phyloP scores from a whole-genome alignment of 331 rosid genomes.

The Stylosanthes scabra region DNA sequence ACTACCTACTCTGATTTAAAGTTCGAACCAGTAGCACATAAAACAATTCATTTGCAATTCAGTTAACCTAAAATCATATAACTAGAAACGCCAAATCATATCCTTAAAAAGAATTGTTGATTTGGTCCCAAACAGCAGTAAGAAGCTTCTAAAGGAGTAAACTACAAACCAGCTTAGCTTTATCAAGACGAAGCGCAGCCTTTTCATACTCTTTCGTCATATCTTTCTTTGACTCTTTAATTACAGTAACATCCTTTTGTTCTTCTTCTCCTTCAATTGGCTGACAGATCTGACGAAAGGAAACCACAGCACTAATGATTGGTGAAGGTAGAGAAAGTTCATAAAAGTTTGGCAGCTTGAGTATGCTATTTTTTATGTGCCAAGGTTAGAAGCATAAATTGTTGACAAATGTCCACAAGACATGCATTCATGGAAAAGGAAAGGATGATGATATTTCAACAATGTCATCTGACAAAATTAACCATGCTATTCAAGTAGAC shows the following conservation, averaged over 20 bases:
- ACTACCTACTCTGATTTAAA: slow-evolving; percentile 5
- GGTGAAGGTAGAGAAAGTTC: slow-evolving; percentile 17
- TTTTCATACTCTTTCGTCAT: slow-evolving; percentile 68
- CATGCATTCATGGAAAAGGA: slow-evolving; percentile 5
- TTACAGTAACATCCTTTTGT: slow-evolving; percentile 28
- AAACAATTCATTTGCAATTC: slow-evolving; percentile 1
- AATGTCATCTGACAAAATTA: slow-evolving; percentile 16
- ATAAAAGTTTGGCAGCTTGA: not conserved
- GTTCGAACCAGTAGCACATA: not conserved
- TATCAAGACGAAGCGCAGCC: slow-evolving; percentile 73
- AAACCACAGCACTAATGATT: slow-evolving; percentile 8
- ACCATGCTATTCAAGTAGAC: slow-evolving; percentile 8
- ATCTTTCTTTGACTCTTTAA: slow-evolving; percentile 48
- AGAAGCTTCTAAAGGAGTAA: slow-evolving; percentile 37
- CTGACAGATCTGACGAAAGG: slow-evolving; percentile 44
- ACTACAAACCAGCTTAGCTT: slow-evolving; percentile 71
- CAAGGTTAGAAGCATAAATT: slow-evolving; percentile 4
- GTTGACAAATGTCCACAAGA: not conserved
- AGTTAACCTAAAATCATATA: slow-evolving; percentile 4
- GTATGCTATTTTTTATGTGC: slow-evolving; percentile 23
- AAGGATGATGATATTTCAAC: slow-evolving; percentile 1
- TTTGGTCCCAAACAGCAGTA: slow-evolving; percentile 18
- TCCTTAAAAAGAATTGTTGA: not conserved
- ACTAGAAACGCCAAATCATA: slow-evolving; percentile 21
- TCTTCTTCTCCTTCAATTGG: slow-evolving; percentile 42